These are phyloP conservation scores for Graphilbum sp. DNA, from an alignment of 2,329 filamentous ascomycete genomes.

Conservation along the genomic window DNA sequence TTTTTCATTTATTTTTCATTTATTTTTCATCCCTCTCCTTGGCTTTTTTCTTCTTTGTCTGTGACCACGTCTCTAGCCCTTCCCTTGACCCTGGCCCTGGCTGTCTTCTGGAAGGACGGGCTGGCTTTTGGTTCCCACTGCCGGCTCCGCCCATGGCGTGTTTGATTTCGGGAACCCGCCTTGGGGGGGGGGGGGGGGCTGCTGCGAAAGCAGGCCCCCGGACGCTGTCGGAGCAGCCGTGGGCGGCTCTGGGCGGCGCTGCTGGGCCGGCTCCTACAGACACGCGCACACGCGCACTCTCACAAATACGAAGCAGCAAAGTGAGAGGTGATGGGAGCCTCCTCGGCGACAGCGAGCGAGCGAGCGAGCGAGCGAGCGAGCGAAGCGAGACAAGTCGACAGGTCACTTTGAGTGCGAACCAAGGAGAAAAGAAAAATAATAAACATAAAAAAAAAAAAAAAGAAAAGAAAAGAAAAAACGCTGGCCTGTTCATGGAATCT, in stretches of 20 bases:
- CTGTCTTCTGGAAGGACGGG: not conserved
- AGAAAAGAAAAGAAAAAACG: no score
- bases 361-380: not conserved
- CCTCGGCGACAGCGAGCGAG: not conserved
- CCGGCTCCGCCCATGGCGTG: not conserved
- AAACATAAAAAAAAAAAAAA: no score
- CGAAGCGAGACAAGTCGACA: not conserved
- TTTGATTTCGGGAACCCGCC: no score
- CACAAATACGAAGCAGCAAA: conserved; percentile 1
- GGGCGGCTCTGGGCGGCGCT: no score
- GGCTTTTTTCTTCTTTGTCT: not conserved
- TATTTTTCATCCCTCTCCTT: not conserved
- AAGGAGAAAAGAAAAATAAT: not conserved
- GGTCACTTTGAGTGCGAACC: not conserved
- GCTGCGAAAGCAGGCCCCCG: no score
- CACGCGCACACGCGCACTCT: no score
- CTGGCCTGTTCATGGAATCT: no score
- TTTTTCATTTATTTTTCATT: no score
- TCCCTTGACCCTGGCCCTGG: no score
- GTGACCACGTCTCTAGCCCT: not conserved
- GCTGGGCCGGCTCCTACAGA: no score
- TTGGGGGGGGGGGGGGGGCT: no score
- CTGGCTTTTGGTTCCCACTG: not conserved
- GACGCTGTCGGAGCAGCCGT: no score
- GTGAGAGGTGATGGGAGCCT: conserved; percentile 4